phyloP scores from a whole-genome alignment of 768 basidiomycete genomes.

The Auricularia cornea region DNA sequence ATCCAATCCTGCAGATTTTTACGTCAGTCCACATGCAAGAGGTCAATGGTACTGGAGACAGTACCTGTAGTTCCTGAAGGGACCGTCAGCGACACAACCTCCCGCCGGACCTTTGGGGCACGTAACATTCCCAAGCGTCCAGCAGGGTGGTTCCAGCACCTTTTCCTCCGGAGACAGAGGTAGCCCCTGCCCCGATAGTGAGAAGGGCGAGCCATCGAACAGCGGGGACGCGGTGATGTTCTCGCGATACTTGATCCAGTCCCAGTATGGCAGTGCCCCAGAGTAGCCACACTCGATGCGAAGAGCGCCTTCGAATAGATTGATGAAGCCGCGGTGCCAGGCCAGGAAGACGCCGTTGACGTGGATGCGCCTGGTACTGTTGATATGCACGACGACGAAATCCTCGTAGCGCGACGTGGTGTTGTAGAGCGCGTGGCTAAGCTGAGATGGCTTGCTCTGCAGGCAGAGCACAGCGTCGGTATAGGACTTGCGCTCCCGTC shows the following conservation, averaged over 20 bases:
- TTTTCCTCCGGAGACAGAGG: background rate
- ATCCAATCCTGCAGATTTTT: background rate
- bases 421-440: background rate
- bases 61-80: background rate
- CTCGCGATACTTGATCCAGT: conserved; percentile 10
- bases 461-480: background rate
- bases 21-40: background rate
- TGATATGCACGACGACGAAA: background rate
- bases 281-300: conserved; percentile 17
- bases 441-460: background rate
- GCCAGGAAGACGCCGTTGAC: conserved; percentile 24
- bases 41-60: background rate
- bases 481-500: background rate
- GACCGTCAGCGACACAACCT: background rate
- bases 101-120: background rate
- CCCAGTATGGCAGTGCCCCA: conserved; percentile 22
- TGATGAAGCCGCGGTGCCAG: conserved; percentile 24
- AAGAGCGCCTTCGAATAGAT: conserved; percentile 17
- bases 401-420: background rate
- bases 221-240: background rate
- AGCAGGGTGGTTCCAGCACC: background rate
- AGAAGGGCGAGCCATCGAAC: background rate
- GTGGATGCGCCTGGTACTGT: background rate
- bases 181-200: background rate
- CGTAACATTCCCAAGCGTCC: background rate